Conservation (phyloP, 179 eudicot species). For the Patellifolia procumbens region DNA sequence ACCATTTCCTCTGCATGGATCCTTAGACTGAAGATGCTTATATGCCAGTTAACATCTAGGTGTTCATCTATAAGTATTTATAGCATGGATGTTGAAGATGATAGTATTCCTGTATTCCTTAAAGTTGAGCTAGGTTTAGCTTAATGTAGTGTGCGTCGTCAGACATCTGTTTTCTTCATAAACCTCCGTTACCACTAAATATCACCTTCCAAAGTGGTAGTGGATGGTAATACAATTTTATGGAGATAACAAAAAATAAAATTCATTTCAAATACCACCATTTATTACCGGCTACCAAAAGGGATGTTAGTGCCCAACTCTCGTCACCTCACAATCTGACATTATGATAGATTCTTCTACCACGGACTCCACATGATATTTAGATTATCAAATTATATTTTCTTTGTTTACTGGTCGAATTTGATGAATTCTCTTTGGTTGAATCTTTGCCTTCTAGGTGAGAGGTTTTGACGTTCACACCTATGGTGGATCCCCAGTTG, state of each 20-base stretch:
- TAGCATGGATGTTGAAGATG: not conserved
- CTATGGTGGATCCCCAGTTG: slow-evolving; percentile 71
- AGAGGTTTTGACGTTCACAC: slow-evolving; percentile 80
- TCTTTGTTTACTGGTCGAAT: not conserved
- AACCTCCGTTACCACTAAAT: too few species aligned
- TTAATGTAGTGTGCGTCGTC: not conserved
- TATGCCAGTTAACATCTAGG: not conserved
- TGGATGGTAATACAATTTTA: too few species aligned
- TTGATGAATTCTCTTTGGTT: not conserved
- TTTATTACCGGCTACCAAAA: too few species aligned
- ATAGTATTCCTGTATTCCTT: not conserved
- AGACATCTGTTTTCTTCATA: too few species aligned
- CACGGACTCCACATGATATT: not conserved
- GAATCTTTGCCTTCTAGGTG: slow-evolving; percentile 49
- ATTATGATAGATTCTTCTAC: not conserved
- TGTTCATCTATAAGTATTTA: not conserved
- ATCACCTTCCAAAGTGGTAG: too few species aligned
- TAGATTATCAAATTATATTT: not conserved
- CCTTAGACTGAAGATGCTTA: not conserved
- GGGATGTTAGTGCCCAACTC: not conserved
- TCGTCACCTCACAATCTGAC: not conserved
- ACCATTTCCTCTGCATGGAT: not conserved
- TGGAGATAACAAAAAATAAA: too few species aligned
- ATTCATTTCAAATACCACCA: too few species aligned
- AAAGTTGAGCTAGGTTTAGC: not conserved